Base-by-base conservation (phyloP, 148 eudicot genomes). In the Chenopodium album region DNA sequence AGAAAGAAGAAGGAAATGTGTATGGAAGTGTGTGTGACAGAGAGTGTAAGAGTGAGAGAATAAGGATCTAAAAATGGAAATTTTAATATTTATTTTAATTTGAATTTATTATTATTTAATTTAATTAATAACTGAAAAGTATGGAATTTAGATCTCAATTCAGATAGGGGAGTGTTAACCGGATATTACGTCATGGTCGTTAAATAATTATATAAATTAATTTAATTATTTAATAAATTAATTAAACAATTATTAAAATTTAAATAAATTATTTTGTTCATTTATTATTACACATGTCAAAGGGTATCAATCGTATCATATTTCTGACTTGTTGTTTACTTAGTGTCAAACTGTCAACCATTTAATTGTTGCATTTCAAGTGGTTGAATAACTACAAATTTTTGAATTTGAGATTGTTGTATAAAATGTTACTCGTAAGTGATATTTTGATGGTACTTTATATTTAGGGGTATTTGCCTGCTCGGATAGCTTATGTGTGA, bases 41-140 rank as follows among this genome's bases (percentile, higher is more conserved):
- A 56, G 67, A 54, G 79, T 67, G 80, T 19, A 80, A 31, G 76
- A 71, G 80, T 23, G 76, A 71, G 80, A 23, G 84, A 82, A 54
- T n/a, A n/a, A 28, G 10, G 64, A 41, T 76, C 75, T 41, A 71
- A 63, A 80, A 20, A 48, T n/a, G 41, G 72, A 67, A 79, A 73
- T 60, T 29, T 59, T 59, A 14, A 59, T 14, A 56, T 14, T 37
- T 37, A 37, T 37, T 37, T 34, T 34, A 34, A 34, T 34, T 34
- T 34, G 37, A 2, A 2, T 34, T 37, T 37, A 37, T 37, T 37
- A 37, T 5, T 37, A 6, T 0, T 41, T 41, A 4, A 41, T 41
- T 41, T 41, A 41, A 41, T 41, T 41, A 41, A 9, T 17, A 59
- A 19, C 9, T 68, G 4, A 31, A 68, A 32, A 50, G 54, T 68